These are phyloP conservation scores for Phyllosticta paracitricarpa DNA, from an alignment of 2,329 filamentous ascomycete genomes.

Conservation along the genomic window DNA sequence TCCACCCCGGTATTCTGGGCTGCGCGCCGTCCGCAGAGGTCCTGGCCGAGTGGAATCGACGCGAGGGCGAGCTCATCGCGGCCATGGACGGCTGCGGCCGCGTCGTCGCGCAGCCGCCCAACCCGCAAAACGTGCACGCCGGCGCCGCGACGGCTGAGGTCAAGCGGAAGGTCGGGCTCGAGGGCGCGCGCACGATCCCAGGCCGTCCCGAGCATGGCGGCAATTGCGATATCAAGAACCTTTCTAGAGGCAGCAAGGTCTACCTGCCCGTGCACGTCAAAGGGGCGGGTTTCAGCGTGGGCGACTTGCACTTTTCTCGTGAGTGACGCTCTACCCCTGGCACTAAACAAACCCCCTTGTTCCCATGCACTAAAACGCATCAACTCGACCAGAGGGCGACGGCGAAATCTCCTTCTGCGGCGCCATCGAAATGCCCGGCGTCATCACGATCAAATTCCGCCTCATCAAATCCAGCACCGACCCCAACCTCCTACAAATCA, in stretches of 20 bases:
- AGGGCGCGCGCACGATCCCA: conserved; percentile 79
- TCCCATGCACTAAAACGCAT: background rate
- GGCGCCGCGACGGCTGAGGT: conserved; percentile 51
- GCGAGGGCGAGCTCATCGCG: conserved; percentile 70
- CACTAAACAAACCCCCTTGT: background rate
- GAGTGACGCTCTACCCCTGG: conserved; percentile 13
- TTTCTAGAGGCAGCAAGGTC: conserved; percentile 68
- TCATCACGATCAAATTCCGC: conserved; percentile 83
- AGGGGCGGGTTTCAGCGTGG: conserved; percentile 83
- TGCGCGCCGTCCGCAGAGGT: conserved; percentile 75
- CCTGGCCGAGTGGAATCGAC: conserved; percentile 71
- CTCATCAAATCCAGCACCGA: conserved; percentile 71
- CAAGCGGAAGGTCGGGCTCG: conserved; percentile 57
- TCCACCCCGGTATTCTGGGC: conserved; percentile 85
- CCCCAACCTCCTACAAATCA: conserved; percentile 56
- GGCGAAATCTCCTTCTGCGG: conserved; percentile 70
- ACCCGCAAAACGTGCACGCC: conserved; percentile 62
- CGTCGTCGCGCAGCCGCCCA: conserved; percentile 67
- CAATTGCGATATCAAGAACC: conserved; percentile 86
- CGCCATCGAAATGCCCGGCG: conserved; percentile 88
- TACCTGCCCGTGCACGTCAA: conserved; percentile 80
- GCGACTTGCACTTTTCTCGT: conserved; percentile 75
- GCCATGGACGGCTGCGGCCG: conserved; percentile 55
- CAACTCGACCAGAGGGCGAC: conserved; percentile 53
- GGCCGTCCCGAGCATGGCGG: conserved; percentile 78